Percentiles rank a stretch among this genome's conserved stretches.
Evolutionary conservation across 2,329 filamentous ascomycete genomes (phyloP).

Genomic region (Thielaviopsis populi): DNA sequence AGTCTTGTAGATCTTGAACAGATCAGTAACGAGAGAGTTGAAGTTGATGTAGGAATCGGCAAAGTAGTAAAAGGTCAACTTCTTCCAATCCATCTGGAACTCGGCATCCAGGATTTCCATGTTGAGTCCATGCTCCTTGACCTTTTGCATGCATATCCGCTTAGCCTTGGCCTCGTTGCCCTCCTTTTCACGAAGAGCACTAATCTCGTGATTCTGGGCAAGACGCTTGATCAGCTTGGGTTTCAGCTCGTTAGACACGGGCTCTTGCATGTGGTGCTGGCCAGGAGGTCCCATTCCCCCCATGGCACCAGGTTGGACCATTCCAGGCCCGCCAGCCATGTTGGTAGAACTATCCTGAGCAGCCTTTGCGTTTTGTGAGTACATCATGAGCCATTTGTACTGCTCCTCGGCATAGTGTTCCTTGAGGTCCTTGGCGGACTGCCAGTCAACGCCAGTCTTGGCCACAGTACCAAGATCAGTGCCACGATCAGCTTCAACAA

Average conservation of each 20-base stretch:
- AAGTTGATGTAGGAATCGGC: conserved; percentile 98
- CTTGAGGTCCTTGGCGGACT: conserved; percentile 75
- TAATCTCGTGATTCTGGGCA: conserved; percentile 80
- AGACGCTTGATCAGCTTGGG: conserved; percentile 95
- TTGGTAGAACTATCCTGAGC: conserved; percentile 47
- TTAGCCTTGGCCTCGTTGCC: conserved; percentile 96
- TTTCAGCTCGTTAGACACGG: conserved; percentile 61
- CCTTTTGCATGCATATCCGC: conserved; percentile 90
- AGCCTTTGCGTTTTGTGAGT: conserved; percentile 61
- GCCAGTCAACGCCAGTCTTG: conserved; percentile 73
- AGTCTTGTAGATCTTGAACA: conserved; percentile 99
- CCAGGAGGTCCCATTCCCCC: conserved; percentile 64
- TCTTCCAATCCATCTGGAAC: conserved; percentile 99
- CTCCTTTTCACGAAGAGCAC: conserved; percentile 83
- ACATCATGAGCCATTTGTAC: conserved; percentile 98
- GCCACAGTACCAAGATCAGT: conserved; percentile 90
- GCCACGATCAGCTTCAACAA: conserved; percentile 91
- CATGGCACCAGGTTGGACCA: conserved; percentile 38
- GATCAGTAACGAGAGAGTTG: conserved; percentile 88
- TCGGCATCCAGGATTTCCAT: conserved; percentile 99
- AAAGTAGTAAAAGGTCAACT: conserved; percentile 97
- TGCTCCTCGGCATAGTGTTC: conserved; percentile 89
- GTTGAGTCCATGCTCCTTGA: conserved; percentile 80
- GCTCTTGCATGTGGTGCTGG: conserved; percentile 58
- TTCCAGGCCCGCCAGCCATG: conserved; percentile 22